Percentiles rank a stretch among this genome's conserved stretches.
These are phyloP conservation scores for Russula sp. DNA, from an alignment of 768 basidiomycete species.

Conservation along the genomic window DNA sequence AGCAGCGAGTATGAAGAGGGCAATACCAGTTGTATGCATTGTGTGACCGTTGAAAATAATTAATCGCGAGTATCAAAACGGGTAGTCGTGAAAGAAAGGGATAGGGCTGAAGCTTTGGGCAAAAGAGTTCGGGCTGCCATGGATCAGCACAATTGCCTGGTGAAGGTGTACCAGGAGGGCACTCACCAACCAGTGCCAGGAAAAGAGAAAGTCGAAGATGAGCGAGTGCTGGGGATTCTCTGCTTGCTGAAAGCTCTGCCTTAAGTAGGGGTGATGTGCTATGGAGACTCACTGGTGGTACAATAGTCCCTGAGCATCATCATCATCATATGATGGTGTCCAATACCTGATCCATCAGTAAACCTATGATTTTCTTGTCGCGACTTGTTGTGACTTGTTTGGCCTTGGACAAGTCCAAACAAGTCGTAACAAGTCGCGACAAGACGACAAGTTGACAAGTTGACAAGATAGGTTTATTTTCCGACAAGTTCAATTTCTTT, in stretches of 20 bases:
- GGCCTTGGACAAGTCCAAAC: too few species aligned
- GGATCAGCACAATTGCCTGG: background rate
- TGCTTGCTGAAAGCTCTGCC: background rate
- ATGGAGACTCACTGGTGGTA: too few species aligned
- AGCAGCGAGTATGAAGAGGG: background rate
- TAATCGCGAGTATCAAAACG: background rate
- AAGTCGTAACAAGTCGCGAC: too few species aligned
- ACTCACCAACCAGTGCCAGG: conserved; percentile 10
- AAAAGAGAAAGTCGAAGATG: background rate
- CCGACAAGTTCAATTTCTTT: too few species aligned
- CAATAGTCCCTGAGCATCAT: too few species aligned
- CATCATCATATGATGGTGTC: too few species aligned
- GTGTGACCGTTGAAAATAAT: background rate
- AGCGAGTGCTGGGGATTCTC: background rate
- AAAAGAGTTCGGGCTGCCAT: background rate
- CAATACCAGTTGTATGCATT: background rate
- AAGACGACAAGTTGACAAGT: too few species aligned
- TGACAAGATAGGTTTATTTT: too few species aligned
- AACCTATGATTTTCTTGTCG: too few species aligned
- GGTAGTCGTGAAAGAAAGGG: background rate
- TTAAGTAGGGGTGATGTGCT: too few species aligned
- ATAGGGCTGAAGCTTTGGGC: background rate
- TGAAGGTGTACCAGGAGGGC: background rate
- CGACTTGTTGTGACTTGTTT: too few species aligned
- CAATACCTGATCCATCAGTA: too few species aligned